phyloP scores from a whole-genome alignment of 805 yeast genomes.

The Yarrowia sp. region DNA sequence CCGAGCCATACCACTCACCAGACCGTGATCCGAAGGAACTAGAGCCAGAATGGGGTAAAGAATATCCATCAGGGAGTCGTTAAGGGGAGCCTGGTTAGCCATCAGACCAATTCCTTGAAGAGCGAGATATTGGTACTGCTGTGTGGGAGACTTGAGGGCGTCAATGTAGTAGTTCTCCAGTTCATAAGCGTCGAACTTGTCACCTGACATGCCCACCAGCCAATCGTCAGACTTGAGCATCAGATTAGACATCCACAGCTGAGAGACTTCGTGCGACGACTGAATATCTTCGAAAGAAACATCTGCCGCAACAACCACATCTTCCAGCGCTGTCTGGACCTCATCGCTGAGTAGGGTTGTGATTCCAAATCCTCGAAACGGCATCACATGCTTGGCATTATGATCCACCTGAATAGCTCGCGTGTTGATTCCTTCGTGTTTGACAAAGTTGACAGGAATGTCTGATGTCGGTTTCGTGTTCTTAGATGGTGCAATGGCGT shows the following conservation, averaged over 20 bases:
- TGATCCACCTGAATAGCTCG: slow-evolving; percentile 2
- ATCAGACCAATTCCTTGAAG: slow-evolving; percentile 32
- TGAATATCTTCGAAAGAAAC: slow-evolving; percentile 12
- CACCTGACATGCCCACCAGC: not conserved
- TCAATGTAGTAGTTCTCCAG: slow-evolving; percentile 28
- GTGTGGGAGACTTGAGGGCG: slow-evolving; percentile 25
- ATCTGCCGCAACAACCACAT: not conserved
- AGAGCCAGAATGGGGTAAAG: slow-evolving; percentile 72
- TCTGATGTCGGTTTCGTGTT: not conserved
- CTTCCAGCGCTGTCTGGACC: slow-evolving; percentile 4
- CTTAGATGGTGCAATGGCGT: not conserved
- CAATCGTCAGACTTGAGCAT: slow-evolving; percentile 23
- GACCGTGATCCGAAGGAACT: slow-evolving; percentile 55
- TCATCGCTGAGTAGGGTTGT: not conserved
- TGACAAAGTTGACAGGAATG: not conserved
- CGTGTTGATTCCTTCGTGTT: not conserved
- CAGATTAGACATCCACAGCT: slow-evolving; percentile 12
- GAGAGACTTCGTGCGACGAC: not conserved
- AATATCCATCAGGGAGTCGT: slow-evolving; percentile 62
- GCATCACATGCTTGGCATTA: slow-evolving; percentile 20
- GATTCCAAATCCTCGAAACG: not conserved
- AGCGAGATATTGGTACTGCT: slow-evolving; percentile 27
- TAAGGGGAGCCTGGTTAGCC: slow-evolving; percentile 38
- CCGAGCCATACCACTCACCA: slow-evolving; percentile 53
- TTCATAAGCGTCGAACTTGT: slow-evolving; percentile 21